Base-by-base conservation (phyloP, 192 early-diverging fungal species). In the Fimicolochytrium jonesii region DNA sequence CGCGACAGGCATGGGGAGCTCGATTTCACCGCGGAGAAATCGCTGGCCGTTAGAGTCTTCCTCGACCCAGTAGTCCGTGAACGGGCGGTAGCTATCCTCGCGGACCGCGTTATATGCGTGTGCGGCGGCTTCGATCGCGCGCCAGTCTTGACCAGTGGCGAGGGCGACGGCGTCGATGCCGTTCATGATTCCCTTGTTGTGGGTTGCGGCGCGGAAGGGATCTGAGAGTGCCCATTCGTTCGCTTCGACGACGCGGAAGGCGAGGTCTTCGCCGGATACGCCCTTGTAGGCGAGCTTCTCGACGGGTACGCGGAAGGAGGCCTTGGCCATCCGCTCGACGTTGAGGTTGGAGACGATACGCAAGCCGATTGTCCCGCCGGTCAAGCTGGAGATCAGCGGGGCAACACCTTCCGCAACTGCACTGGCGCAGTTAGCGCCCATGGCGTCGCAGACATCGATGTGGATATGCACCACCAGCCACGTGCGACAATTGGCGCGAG, bases 141-240 rank as follows among this genome's bases (percentile, higher is more conserved):
- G 71, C 88, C 88, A 90, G 56, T 90, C 88, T 59, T 90, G 88
- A 0, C 88, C 88, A 3, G 86, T 83, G 4, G 88, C 88, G 35
- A 90, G 53, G 1, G 86, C 86, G 17, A 90, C 86, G 29, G 88
- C 86, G 63, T 90, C 88, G 50, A 90, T 83, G 3, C 88, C 88
- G 67, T 90, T 90, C 87, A 90, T 88, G 44, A 90, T 87, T 4
- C 88, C 88, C 66, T 90, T 90, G 75, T 90, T 90, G 58, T 90
- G 86, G 0, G 88, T 90, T 0, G 84, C 77, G 7, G 88, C 87
- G 15, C 88, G 77, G 59, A 77, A 90, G 28, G 82, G 83, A 47
- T 90, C 88, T 18, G 85, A 69, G 23, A 74, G 69, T 3, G 88
- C 88, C 83, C 81, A 88, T 41, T 88, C 80, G 52, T 74, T 78